Base-by-base conservation (phyloP, 2,329 filamentous ascomycete species). In the Macrophomina pseudophaseolina region DNA sequence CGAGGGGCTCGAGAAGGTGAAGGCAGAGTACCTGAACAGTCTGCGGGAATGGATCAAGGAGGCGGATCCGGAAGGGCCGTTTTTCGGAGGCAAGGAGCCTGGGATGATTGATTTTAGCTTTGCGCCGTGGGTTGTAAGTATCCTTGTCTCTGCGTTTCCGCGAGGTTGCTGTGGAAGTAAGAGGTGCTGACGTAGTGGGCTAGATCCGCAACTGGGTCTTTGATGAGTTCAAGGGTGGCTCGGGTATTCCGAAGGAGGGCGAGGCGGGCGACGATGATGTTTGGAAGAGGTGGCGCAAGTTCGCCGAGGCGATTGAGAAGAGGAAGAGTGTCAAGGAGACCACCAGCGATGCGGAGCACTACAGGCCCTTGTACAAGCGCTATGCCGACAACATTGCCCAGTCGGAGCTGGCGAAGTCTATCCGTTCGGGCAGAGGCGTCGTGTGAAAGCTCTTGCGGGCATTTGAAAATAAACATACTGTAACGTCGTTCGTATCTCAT, bases 31-130 rank as follows among this genome's bases (percentile, higher is more conserved):
- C 8, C 77, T 89, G 0, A 76, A 72, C 0, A 82, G 87, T 56
- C 76, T 94, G 54, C 86, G 85, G 73, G 81, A 86, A 1, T 87
- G 93, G 53, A 84, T 85, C 0, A 75, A 78, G 48, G 87, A 90
- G 74, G 90, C 92, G 86, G 82, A 88, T 66, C 65, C 77, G 0
- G 70, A 80, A 7, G 88, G 88, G 0, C 91, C 90, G 0, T 94
- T 86, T 79, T 94, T 93, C 73, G 74, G 89, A 0, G 91, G 91
- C 1, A 75, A 80, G 0, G 79, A 84, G 46, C 85, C 92, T n/a
- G 84, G 84, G 64, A 78, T 93, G 23, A 86, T 92, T 14, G 91
- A 94, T 75, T 81, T 93, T 30, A 85, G 87, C 69, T 79, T 93
- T 3, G 91, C 88, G 44, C 91, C 91, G 0, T 94, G 90, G 90